A percentile compares a stretch with the other conserved stretches of the same genome.
phyloP scores from a whole-genome alignment of 495 filamentous ascomycete genomes.

The Amphirosellinia nigrospora region DNA sequence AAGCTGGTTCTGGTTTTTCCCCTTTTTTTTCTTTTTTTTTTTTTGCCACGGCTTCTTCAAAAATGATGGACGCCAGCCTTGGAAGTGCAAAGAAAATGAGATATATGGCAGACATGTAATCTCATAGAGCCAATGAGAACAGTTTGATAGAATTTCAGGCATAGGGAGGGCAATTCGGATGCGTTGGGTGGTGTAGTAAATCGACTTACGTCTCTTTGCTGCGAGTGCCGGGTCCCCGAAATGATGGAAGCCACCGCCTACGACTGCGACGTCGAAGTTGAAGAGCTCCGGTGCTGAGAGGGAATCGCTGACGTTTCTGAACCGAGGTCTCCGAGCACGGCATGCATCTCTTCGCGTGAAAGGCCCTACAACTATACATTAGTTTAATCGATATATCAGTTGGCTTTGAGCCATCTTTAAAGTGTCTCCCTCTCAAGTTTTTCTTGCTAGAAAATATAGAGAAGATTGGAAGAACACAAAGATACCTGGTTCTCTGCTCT shows the following conservation, averaged over 20 bases:
- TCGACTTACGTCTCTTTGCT: constrained; percentile 48
- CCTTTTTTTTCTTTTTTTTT: not conserved
- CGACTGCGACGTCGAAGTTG: constrained; percentile 67
- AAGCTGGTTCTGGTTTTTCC: not conserved
- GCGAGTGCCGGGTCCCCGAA: constrained; percentile 67
- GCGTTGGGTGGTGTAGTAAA: not conserved
- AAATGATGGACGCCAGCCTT: not conserved
- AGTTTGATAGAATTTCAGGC: not conserved
- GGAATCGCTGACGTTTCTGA: constrained; percentile 42
- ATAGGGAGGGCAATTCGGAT: too few relatives aligned
- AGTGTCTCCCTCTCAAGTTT: not conserved
- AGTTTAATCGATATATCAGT: not conserved
- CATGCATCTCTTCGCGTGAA: constrained; percentile 56
- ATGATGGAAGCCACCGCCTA: constrained; percentile 76
- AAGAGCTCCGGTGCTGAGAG: constrained; percentile 56
- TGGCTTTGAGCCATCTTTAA: not conserved
- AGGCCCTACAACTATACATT: constrained; percentile 47
- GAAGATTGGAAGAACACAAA: not conserved
- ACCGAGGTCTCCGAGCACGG: constrained; percentile 65
- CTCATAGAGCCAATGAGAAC: not conserved
- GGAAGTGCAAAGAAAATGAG: not conserved
- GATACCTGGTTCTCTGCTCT: constrained; percentile 52
- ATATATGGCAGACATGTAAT: not conserved
- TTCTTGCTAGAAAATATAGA: not conserved
- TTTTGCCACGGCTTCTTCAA: not conserved